Percentiles rank a stretch among this genome's conserved stretches.
Evolutionary conservation across 2,329 filamentous ascomycete species (phyloP).

Genomic region (Colletotrichum echinochloae): DNA sequence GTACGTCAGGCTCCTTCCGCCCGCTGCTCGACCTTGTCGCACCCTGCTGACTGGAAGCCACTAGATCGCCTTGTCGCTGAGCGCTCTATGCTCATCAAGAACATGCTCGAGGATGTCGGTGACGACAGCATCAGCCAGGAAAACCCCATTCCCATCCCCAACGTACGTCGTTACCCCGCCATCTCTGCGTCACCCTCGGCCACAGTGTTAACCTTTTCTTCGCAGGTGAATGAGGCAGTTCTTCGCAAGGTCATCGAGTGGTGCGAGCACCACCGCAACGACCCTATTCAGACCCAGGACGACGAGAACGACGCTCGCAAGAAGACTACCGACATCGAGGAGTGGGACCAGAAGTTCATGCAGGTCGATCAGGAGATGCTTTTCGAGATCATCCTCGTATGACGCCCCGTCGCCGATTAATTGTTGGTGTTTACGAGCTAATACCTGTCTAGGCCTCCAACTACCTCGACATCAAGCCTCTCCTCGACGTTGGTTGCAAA

Average conservation of each 20-base stretch:
- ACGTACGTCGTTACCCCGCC: slow-evolving; percentile 62
- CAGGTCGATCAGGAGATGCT: slow-evolving; percentile 99
- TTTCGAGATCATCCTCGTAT: slow-evolving; percentile 96
- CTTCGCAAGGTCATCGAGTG: slow-evolving; percentile 97
- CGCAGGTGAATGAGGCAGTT: slow-evolving; percentile 88
- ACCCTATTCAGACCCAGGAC: slow-evolving; percentile 83
- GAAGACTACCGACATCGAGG: slow-evolving; percentile 98
- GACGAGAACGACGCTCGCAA: slow-evolving; percentile 95
- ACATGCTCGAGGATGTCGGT: slow-evolving; percentile 95
- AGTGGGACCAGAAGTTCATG: slow-evolving; percentile 99
- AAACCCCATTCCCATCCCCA: slow-evolving; percentile 88
- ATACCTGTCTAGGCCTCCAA: slow-evolving; percentile 79
- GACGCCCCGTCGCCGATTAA: slow-evolving; percentile 49
- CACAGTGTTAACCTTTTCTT: slow-evolving; percentile 35
- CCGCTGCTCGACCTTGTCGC: neutral
- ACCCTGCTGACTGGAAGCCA: slow-evolving; percentile 48
- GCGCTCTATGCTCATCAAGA: slow-evolving; percentile 96
- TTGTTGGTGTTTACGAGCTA: neutral
- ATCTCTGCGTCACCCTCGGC: slow-evolving; percentile 14
- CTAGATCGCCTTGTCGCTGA: slow-evolving; percentile 85
- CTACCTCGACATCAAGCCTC: slow-evolving; percentile 98
- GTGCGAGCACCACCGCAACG: slow-evolving; percentile 94
- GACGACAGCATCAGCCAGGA: slow-evolving; percentile 64
- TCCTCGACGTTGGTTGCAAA: slow-evolving; percentile 98
- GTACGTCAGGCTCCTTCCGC: slow-evolving; percentile 41